A percentile compares a stretch with the other conserved stretches of the same genome.
Conservation (phyloP, 2,329 filamentous ascomycete species). For the Drechslerella stenobrocha region DNA sequence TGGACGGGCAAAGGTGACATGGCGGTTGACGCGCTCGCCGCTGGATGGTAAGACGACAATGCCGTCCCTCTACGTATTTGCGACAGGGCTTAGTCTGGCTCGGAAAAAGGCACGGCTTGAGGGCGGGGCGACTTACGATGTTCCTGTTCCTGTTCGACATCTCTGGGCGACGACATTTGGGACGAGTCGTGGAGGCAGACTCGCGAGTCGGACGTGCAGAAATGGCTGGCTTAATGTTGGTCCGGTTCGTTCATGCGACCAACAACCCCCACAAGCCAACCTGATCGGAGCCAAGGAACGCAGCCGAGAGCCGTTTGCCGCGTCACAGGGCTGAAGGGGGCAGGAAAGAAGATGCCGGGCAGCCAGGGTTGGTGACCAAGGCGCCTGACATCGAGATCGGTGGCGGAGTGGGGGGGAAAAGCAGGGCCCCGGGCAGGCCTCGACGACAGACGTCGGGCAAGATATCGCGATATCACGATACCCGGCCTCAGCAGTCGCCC, state of each 20-base stretch:
- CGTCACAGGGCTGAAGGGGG: slow-evolving; percentile 14
- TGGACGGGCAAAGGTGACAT: slow-evolving; percentile 62
- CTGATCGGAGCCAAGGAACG: slow-evolving; percentile 23
- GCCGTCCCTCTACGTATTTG: slow-evolving; percentile 57
- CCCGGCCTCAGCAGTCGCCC: too few relatives aligned
- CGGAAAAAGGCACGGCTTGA: slow-evolving; percentile 1
- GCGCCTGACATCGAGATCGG: not conserved
- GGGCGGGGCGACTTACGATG: slow-evolving; percentile 27
- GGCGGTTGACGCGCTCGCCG: slow-evolving; percentile 64
- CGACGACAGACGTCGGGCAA: too few relatives aligned
- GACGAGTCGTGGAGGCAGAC: slow-evolving; percentile 12
- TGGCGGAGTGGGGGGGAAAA: too few relatives aligned
- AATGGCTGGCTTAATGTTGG: not conserved
- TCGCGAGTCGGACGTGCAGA: not conserved
- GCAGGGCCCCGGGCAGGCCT: too few relatives aligned
- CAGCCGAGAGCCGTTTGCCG: not conserved
- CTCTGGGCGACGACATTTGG: slow-evolving; percentile 24
- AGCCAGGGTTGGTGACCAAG: not conserved
- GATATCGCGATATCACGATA: too few relatives aligned
- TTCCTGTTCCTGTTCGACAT: slow-evolving; percentile 38
- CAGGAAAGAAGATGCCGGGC: not conserved
- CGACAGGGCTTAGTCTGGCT: slow-evolving; percentile 3
- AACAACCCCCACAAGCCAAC: too few relatives aligned
- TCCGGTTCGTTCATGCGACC: too few relatives aligned
- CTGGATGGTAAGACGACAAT: slow-evolving; percentile 66